phyloP scores from a whole-genome alignment of 2,329 filamentous ascomycete genomes.

The Penicillium sp. region DNA sequence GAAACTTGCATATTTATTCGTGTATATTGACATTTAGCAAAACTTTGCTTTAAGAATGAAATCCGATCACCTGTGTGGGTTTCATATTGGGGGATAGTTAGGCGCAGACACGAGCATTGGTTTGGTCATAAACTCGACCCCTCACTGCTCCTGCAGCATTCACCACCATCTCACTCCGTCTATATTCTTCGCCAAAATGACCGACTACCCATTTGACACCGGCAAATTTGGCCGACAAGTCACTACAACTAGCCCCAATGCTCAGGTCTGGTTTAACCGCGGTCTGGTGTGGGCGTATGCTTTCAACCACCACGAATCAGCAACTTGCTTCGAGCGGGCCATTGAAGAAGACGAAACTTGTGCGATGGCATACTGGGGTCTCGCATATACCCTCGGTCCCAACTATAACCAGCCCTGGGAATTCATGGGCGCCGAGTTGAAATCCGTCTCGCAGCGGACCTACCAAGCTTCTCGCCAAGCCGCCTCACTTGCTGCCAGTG shows the following conservation, averaged over 20 bases:
- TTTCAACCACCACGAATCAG: conserved; percentile 40
- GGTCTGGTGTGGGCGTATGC: conserved; percentile 37
- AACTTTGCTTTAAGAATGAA: too few species aligned
- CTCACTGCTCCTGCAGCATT: background rate
- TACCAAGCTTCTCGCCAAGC: conserved; percentile 45
- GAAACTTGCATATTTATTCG: too few species aligned
- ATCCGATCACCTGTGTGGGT: too few species aligned
- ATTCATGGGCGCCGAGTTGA: conserved; percentile 60
- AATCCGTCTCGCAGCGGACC: conserved; percentile 44
- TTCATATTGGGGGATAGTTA: too few species aligned
- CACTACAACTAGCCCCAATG: conserved; percentile 26
- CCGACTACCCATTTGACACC: conserved; percentile 15
- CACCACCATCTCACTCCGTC: too few species aligned
- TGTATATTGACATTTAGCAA: too few species aligned
- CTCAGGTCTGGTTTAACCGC: conserved; percentile 38
- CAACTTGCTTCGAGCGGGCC: conserved; percentile 34
- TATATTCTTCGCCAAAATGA: conserved; percentile 3
- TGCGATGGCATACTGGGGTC: conserved; percentile 40
- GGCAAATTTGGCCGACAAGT: conserved; percentile 32
- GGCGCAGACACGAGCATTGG: too few species aligned
- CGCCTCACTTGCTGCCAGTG: conserved; percentile 31
- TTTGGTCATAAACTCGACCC: too few species aligned
- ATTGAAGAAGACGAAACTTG: conserved; percentile 32
- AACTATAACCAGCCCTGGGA: conserved; percentile 79
- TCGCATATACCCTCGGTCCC: conserved; percentile 62